Conservation (phyloP, 441 rosid genomes). For the Isatis lusitanica region DNA sequence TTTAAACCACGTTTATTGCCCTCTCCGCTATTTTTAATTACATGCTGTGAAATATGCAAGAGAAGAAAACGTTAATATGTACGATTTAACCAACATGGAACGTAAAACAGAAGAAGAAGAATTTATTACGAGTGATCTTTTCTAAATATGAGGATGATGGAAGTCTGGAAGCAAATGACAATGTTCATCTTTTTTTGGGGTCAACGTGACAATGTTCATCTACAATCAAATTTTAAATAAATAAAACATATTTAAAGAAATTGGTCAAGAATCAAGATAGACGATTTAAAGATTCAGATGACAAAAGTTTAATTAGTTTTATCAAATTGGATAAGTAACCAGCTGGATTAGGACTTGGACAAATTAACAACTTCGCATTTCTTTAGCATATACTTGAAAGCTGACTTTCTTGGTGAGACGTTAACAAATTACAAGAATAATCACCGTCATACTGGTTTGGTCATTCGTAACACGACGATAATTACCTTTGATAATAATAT, state of each 20-base stretch:
- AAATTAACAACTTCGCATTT: slow-evolving; percentile 35
- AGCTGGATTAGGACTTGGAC: slow-evolving; percentile 28
- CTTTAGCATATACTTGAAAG: slow-evolving; percentile 12
- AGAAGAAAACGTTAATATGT: background rate
- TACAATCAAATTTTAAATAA: background rate
- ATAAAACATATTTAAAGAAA: background rate
- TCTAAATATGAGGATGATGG: slow-evolving; percentile 2
- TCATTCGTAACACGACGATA: slow-evolving; percentile 14
- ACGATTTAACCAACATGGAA: background rate
- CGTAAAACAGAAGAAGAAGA: background rate
- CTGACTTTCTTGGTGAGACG: slow-evolving; percentile 28
- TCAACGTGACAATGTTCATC: slow-evolving; percentile 16
- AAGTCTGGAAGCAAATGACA: slow-evolving; percentile 1
- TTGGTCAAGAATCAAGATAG: slow-evolving; percentile 13
- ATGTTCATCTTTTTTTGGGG: slow-evolving; percentile 9
- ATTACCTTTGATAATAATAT: slow-evolving; percentile 22
- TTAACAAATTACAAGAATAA: slow-evolving; percentile 23
- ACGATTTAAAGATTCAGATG: background rate
- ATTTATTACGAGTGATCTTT: background rate
- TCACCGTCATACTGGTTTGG: slow-evolving; percentile 24
- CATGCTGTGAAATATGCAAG: background rate
- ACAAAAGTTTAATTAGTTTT: background rate
- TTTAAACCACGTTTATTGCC: slow-evolving; percentile 9
- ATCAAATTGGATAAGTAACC: slow-evolving; percentile 33
- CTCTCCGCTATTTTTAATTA: background rate